phyloP scores from a whole-genome alignment of 2,329 filamentous ascomycete species.

The Sporothrix protearum region DNA sequence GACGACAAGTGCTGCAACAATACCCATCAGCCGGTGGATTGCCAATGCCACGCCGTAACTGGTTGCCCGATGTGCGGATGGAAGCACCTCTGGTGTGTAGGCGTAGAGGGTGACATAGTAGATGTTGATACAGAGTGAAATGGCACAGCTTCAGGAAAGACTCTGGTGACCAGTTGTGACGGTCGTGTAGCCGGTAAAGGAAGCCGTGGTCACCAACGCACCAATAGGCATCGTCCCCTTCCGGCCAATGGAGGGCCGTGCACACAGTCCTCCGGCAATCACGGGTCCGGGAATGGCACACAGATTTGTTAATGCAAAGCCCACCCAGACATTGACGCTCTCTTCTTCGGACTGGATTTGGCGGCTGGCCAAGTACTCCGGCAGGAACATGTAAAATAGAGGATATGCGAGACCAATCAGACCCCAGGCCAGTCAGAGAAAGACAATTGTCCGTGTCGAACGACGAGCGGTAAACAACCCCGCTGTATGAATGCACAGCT shows the following conservation, averaged over 20 bases:
- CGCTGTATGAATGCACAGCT: not conserved
- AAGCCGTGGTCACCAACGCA: not conserved
- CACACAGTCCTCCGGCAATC: not conserved
- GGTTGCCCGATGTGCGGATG: not conserved
- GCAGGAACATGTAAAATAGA: not conserved
- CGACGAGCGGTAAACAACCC: not conserved
- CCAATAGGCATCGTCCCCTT: not conserved
- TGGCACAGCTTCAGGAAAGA: not conserved
- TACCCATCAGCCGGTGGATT: not conserved
- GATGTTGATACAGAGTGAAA: not conserved
- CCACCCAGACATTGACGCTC: not conserved
- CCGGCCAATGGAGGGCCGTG: not conserved
- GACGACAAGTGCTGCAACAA: not conserved
- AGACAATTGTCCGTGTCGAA: not conserved
- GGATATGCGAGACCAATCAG: not conserved
- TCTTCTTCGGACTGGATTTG: not conserved
- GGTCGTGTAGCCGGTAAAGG: not conserved
- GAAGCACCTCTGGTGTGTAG: not conserved
- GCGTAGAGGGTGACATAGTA: not conserved
- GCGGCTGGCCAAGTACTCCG: not conserved
- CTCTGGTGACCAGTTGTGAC: not conserved
- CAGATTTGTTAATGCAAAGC: not conserved
- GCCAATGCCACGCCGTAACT: not conserved
- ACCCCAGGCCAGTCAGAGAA: not conserved
- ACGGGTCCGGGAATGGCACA: not conserved